A percentile compares a stretch with the other conserved stretches of the same genome.
Evolutionary conservation across 192 early-diverging fungal genomes (phyloP).

Genomic region (Chytriomyces sp.): DNA sequence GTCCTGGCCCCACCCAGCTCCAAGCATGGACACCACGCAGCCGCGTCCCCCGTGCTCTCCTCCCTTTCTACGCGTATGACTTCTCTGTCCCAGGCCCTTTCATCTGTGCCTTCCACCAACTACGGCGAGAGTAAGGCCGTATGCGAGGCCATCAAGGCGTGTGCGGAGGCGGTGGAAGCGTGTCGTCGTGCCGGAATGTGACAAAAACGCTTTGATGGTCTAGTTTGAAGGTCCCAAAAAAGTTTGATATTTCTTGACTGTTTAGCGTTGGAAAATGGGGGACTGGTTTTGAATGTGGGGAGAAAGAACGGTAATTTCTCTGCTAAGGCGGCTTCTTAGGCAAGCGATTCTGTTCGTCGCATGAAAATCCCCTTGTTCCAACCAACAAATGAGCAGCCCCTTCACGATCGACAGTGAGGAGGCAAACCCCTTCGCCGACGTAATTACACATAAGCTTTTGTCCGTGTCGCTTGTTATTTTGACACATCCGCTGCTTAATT

Average conservation of each 20-base stretch:
- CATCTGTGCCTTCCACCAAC: not conserved
- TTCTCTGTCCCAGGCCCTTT: not conserved
- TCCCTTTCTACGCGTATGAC: not conserved
- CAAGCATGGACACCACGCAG: too few relatives aligned
- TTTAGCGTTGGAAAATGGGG: too few relatives aligned
- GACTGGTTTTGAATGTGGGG: too few relatives aligned
- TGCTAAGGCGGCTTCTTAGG: too few relatives aligned
- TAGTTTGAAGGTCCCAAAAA: too few relatives aligned
- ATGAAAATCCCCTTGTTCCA: not conserved
- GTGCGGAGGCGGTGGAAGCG: conserved; percentile 2
- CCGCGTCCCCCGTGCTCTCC: not conserved
- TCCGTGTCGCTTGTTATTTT: too few relatives aligned
- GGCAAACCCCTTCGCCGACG: conserved; percentile 19
- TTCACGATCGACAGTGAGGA: conserved; percentile 29
- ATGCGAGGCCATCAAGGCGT: conserved; percentile 6
- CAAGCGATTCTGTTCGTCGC: not conserved
- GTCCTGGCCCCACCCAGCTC: not conserved
- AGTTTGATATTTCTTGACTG: too few relatives aligned
- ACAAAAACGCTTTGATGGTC: conserved; percentile 3
- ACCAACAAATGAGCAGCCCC: conserved; percentile 15
- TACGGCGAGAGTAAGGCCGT: not conserved
- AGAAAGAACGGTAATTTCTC: too few relatives aligned
- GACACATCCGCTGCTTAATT: too few relatives aligned
- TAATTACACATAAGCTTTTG: too few relatives aligned
- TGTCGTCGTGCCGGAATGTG: conserved; percentile 4